phyloP scores from a whole-genome alignment of 495 filamentous ascomycete species.

The Talaromyces adpressus region DNA sequence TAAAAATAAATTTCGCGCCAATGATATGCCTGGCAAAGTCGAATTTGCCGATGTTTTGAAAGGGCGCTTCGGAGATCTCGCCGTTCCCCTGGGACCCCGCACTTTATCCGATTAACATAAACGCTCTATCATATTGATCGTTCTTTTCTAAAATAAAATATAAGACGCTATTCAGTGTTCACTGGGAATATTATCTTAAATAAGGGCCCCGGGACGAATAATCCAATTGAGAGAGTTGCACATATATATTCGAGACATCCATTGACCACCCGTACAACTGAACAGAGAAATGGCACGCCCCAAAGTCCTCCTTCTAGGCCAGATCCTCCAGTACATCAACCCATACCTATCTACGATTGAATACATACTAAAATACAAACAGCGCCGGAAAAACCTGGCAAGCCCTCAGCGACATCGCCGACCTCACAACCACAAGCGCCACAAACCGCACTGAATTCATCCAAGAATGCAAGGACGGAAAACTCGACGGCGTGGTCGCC shows the following conservation, averaged over 20 bases:
- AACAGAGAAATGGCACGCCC: neutral
- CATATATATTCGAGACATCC: neutral
- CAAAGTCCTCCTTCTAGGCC: slow-evolving; percentile 51
- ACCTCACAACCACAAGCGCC: slow-evolving; percentile 40
- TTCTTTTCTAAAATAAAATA: neutral
- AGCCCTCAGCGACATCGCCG: slow-evolving; percentile 40
- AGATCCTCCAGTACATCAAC: slow-evolving; percentile 43
- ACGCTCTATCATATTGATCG: neutral
- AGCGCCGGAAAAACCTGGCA: slow-evolving; percentile 43
- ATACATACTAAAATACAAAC: neutral
- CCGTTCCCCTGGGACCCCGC: neutral
- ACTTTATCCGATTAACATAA: neutral
- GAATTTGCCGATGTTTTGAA: neutral
- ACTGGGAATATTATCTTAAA: too few species aligned
- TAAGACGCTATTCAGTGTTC: neutral
- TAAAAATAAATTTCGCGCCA: neutral
- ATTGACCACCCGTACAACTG: neutral
- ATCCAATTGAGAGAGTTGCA: too few species aligned
- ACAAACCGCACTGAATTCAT: slow-evolving; percentile 64
- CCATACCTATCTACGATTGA: neutral
- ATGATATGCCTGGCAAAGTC: neutral
- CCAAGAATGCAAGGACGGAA: slow-evolving; percentile 60
- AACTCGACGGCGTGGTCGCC: slow-evolving; percentile 58
- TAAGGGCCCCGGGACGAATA: too few species aligned
- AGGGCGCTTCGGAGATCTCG: neutral